Percentiles rank a stretch among this genome's conserved stretches.
Conservation (phyloP, 768 basidiomycete species). For the Tulasnella sp. region DNA sequence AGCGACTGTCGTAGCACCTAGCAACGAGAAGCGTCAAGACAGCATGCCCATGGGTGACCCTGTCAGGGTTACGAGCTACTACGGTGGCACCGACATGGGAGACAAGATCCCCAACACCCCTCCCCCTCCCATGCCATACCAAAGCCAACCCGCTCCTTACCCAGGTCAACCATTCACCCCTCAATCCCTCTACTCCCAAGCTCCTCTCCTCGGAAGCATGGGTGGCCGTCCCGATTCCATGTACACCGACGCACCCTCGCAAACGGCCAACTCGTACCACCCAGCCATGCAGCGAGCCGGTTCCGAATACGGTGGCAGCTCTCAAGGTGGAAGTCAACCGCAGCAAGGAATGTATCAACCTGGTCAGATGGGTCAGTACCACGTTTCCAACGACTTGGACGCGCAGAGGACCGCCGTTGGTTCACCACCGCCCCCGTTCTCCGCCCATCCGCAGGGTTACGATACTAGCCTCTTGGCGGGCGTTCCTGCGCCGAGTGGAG, state of each 20-base stretch:
- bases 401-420: background rate
- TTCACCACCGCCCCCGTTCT: background rate
- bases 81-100: background rate
- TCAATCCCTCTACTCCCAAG: background rate
- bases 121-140: background rate
- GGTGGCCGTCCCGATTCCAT: background rate
- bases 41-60: background rate
- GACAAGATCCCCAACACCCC: background rate
- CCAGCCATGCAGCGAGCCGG: background rate
- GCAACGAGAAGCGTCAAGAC: background rate
- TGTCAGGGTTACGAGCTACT: background rate
- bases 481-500: background rate
- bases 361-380: background rate
- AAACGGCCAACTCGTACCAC: background rate
- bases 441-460: background rate
- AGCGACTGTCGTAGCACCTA: background rate
- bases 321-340: background rate
- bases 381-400: background rate
- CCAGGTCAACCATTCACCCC: background rate
- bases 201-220: background rate
- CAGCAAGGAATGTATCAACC: background rate
- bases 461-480: background rate
- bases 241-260: background rate
- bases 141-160: background rate
- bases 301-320: background rate